Evolutionary conservation across 768 basidiomycete species (phyloP), one percentile per base, ranked within the genome.

Genomic region (Rhizopogon roseolus): DNA sequence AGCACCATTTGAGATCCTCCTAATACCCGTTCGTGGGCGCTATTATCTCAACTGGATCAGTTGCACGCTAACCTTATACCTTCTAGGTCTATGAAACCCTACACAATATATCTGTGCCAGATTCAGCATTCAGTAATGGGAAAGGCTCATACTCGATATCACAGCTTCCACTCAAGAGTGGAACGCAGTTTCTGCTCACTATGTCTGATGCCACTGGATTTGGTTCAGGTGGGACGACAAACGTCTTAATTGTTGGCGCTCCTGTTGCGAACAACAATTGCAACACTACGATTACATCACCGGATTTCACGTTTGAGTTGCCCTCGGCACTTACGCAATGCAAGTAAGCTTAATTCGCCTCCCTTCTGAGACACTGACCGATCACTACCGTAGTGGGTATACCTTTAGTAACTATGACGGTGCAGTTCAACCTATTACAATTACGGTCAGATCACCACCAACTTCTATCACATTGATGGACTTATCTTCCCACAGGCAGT

Each of bases 161-260:
- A 0, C 74, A 72, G 53, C 56, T 89, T 10, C 71, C 74, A 2
- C 67, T 84, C 38, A 29, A 65, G 14, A 60, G 70, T 6, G 69
- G 63, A 37, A 62, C 73, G 17, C 64, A 69, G 50, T 71, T 88
- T 44, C 45, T 88, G 13, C 54, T 85, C 19, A 76, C 80, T 32
- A 86, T 91, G 84, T 89, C 85, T 22, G 89, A 91, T 61, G 73
- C 81, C 14, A 79, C 78, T 27, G 87, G 86, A 1, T 88, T 85
- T 62, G 86, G 71, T 38, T 73, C 82, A 6, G 89, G 88, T 2
- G 88, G 86, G 25, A 73, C 74, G 27, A 76, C 81, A 11, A 53
- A 66, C 41, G 48, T 85, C 4, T 58, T 84, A 39, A 74, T 71
- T 1, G 81, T 83, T 10, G 80, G 74, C 37, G 52, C 67, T 10